Conservation (phyloP, 2,329 filamentous ascomycete species). For the Hypomyces perniciosus region DNA sequence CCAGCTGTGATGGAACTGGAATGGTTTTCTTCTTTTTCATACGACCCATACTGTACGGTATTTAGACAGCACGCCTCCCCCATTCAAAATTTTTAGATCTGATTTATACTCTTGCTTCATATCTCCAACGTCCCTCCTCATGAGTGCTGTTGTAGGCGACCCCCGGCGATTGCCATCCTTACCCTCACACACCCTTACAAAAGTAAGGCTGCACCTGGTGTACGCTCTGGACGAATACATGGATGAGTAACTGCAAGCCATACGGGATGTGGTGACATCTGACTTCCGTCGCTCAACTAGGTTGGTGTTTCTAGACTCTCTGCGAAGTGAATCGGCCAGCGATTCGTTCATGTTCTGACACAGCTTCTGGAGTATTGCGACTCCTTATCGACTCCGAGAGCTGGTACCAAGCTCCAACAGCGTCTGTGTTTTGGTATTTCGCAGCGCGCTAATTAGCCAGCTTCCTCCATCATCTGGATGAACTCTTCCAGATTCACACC, state of each 20-base stretch:
- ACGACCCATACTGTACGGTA: slow-evolving; percentile 16
- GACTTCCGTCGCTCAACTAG: too few species aligned
- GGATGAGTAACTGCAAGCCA: too few species aligned
- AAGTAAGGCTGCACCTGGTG: too few species aligned
- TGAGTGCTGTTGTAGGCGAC: slow-evolving; percentile 7
- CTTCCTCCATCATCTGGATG: slow-evolving; percentile 53
- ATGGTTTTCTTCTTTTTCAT: background rate
- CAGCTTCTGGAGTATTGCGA: too few species aligned
- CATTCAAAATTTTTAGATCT: slow-evolving; percentile 30
- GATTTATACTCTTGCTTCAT: slow-evolving; percentile 16
- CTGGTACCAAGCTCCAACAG: background rate
- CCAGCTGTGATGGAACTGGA: slow-evolving; percentile 8
- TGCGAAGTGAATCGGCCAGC: too few species aligned
- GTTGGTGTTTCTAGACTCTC: too few species aligned
- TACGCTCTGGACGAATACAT: too few species aligned
- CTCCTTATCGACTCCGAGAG: too few species aligned
- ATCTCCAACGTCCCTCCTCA: slow-evolving; percentile 10
- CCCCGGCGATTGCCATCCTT: background rate
- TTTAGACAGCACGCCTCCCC: slow-evolving; percentile 28
- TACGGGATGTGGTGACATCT: too few species aligned
- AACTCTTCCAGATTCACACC: slow-evolving; percentile 67
- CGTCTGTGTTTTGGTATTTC: background rate
- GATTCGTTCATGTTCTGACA: too few species aligned
- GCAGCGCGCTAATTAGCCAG: slow-evolving; percentile 22
- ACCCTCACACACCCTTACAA: too few species aligned